These are phyloP conservation scores for Astrocystis sublimbata DNA, from an alignment of 495 filamentous ascomycete genomes.

Conservation along the genomic window DNA sequence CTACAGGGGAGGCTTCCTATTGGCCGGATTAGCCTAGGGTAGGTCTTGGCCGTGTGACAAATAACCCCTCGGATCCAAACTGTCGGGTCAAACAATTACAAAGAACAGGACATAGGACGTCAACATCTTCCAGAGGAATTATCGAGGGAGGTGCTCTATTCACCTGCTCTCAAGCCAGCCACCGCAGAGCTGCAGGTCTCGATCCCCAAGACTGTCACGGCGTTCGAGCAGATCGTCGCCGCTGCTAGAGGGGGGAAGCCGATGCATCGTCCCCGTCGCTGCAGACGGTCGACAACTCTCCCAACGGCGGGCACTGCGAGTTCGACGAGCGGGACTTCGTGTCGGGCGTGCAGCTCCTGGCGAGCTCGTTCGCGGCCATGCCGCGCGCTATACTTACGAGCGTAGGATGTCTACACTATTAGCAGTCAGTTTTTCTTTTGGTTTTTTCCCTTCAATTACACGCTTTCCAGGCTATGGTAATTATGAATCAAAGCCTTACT, in stretches of 20 bases:
- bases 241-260: conserved; percentile 33
- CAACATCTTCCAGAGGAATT: background rate
- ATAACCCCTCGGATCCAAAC: conserved; percentile 11
- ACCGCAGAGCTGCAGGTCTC: conserved; percentile 39
- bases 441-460: background rate
- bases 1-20: too few relatives aligned
- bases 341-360: conserved; percentile 52
- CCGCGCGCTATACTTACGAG: background rate
- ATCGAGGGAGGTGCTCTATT: conserved; percentile 3
- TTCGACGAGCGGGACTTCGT: conserved; percentile 52
- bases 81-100: conserved; percentile 5
- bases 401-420: background rate
- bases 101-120: background rate
- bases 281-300: conserved; percentile 54
- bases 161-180: conserved; percentile 9
- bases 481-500: too few relatives aligned
- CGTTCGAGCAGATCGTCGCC: conserved; percentile 46
- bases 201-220: conserved; percentile 47
- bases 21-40: too few relatives aligned
- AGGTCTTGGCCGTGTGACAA: background rate
- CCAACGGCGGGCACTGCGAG: conserved; percentile 51
- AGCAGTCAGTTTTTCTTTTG: background rate
- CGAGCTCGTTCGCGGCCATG: conserved; percentile 46
- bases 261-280: conserved; percentile 44
- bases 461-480: too few relatives aligned